Evolutionary conservation across 768 basidiomycete genomes (phyloP), one percentile per base, ranked within the genome.

Genomic region (Tulasnella sp.): DNA sequence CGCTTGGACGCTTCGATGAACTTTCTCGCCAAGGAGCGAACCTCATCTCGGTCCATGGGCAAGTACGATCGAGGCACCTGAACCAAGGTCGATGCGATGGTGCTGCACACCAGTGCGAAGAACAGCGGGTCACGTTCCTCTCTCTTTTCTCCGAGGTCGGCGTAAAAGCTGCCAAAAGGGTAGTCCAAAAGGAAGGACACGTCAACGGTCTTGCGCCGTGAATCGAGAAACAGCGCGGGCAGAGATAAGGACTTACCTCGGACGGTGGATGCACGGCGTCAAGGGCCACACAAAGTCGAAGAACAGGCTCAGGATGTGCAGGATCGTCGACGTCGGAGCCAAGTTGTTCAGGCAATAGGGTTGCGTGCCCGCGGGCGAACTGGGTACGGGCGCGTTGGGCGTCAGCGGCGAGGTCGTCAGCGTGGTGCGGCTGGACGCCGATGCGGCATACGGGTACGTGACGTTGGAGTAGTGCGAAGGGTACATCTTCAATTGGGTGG

Each of bases 101-200:
- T 94, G 18, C 92, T 93, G 91, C 96, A 93, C 81, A 97, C 93
- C 40, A 97, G 86, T 5, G 95, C 92, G 82, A 94, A 96, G 87
- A 96, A 97, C 48, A 97, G 89, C 36, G 95, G 94, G 82, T 97
- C 93, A n/a, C 91, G 89, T 83, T 96, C 94, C 86, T 97, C 96
- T 79, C 94, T 86, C 58, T 90, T 90, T 0, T 90, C 87, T 81
- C 92, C 91, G 40, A 97, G 87, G 86, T 96, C 96, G n/a, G 93
- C 92, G 90, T 95, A 92, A 84, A 97, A 96, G 27, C 76, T 77
- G 75, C 10, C 10, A 4, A 3, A n/a, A n/a, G n/a, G n/a, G n/a
- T n/a, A 44, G 16, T 9, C 8, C 6, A 12, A 44, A 44, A 16
- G 42, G 42, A 14, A 4, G 42, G 4, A 8, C 42, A 46, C 74